Evolutionary conservation across 2,329 filamentous ascomycete genomes (phyloP).

Genomic region (Aspergillus fischeri): DNA sequence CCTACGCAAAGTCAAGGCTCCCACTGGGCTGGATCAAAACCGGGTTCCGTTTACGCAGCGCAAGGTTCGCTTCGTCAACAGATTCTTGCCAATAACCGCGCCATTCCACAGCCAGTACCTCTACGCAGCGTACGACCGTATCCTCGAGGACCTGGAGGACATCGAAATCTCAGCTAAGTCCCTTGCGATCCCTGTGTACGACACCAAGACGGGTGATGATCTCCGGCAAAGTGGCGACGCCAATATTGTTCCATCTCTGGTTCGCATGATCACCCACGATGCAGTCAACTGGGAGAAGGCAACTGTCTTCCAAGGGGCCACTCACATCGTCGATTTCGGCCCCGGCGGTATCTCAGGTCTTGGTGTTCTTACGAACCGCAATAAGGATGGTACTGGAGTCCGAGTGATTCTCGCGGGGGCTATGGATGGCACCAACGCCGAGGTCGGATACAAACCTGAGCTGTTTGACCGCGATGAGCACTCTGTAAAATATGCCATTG

Average conservation of each 20-base stretch:
- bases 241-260: constrained; percentile 78
- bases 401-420: constrained; percentile 91
- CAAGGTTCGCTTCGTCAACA: constrained; percentile 93
- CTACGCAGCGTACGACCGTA: constrained; percentile 71
- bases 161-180: constrained; percentile 68
- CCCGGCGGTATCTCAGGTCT: constrained; percentile 95
- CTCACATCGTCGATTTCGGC: constrained; percentile 94
- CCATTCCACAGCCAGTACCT: constrained; percentile 98
- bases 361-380: constrained; percentile 92
- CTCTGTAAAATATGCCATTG: constrained; percentile 87
- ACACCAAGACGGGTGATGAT: constrained; percentile 86
- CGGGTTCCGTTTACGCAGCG: constrained; percentile 91
- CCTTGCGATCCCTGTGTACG: constrained; percentile 79
- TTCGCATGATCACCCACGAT: constrained; percentile 92
- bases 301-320: constrained; percentile 83
- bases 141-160: constrained; percentile 82
- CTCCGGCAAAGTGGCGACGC: constrained; percentile 65
- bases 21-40: constrained; percentile 95
- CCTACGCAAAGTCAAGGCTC: constrained; percentile 92
- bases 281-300: constrained; percentile 95
- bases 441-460: constrained; percentile 97
- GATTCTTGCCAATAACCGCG: constrained; percentile 94
- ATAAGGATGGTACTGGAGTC: constrained; percentile 97
- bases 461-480: constrained; percentile 95
- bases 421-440: constrained; percentile 82